These are phyloP conservation scores for Chlamydomonas applanata DNA, from an alignment of 139 green algal genomes.

Conservation along the genomic window DNA sequence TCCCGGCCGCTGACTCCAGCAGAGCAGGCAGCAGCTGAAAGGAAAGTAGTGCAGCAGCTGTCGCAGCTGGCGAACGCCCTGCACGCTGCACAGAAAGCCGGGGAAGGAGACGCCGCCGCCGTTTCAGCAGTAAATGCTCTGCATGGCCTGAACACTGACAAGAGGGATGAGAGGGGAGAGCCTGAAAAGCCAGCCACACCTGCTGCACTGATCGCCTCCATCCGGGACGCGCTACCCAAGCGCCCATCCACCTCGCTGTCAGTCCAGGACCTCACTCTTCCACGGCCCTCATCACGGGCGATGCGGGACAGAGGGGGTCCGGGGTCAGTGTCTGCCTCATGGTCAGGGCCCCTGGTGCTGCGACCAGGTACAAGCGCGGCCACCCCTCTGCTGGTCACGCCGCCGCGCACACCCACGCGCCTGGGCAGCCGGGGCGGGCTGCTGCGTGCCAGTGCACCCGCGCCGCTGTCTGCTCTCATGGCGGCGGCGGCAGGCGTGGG, in stretches of 20 bases:
- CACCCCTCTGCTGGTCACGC: too few species aligned
- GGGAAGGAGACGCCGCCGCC: too few species aligned
- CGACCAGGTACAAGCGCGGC: too few species aligned
- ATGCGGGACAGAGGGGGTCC: too few species aligned
- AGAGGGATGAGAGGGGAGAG: too few species aligned
- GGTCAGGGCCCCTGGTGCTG: neutral
- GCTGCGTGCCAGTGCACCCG: constrained; percentile 3
- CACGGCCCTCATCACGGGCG: neutral
- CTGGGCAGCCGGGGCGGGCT: neutral
- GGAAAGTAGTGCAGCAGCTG: neutral
- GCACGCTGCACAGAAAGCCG: neutral
- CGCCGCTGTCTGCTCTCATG: neutral
- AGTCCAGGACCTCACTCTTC: constrained; percentile 1
- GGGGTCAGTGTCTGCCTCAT: neutral
- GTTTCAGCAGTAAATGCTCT: too few species aligned
- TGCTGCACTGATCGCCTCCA: too few species aligned
- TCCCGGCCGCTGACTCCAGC: neutral
- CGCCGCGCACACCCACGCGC: neutral
- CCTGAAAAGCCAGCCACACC: too few species aligned
- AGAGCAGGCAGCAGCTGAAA: neutral
- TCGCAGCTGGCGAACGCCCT: neutral
- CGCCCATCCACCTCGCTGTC: neutral
- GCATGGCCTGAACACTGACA: too few species aligned
- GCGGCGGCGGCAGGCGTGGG: neutral
- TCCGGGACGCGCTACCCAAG: too few species aligned